phyloP scores from a whole-genome alignment of 192 early-diverging fungal species.

The Glomus cerebriforme region DNA sequence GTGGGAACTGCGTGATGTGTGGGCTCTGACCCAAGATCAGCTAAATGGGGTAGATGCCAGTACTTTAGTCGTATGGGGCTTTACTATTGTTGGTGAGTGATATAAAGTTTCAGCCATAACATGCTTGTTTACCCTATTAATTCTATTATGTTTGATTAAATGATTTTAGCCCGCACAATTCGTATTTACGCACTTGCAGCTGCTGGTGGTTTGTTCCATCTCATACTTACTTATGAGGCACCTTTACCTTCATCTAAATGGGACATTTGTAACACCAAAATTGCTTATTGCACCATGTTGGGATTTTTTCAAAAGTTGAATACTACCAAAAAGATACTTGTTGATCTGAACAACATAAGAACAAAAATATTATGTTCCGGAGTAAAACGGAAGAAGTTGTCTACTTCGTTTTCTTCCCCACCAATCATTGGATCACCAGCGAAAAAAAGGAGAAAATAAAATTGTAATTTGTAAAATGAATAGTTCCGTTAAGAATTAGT shows the following conservation, averaged over 20 bases:
- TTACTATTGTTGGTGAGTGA: constrained; percentile 31
- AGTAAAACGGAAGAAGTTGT: no score
- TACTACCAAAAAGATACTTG: no score
- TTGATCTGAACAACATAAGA: no score
- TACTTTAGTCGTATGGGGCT: constrained; percentile 21
- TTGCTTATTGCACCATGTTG: no score
- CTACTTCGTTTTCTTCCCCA: no score
- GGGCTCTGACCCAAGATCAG: constrained; percentile 22
- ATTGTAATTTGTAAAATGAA: no score
- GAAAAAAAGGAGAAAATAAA: no score
- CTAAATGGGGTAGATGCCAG: constrained; percentile 5
- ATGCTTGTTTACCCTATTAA: neutral
- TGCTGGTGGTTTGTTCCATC: constrained; percentile 26
- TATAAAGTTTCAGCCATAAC: constrained; percentile 2
- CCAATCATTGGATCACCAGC: no score
- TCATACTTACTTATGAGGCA: constrained; percentile 21
- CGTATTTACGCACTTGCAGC: constrained; percentile 1
- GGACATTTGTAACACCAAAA: no score
- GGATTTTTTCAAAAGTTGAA: no score
- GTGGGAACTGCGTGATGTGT: constrained; percentile 25
- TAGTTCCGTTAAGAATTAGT: no score
- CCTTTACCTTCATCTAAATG: constrained; percentile 15
- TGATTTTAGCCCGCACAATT: neutral
- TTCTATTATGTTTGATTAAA: neutral
- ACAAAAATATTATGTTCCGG: no score